A percentile compares a stretch with the other conserved stretches of the same genome.
Conservation (phyloP, 441 rosid genomes). For the Capsella rubella region DNA sequence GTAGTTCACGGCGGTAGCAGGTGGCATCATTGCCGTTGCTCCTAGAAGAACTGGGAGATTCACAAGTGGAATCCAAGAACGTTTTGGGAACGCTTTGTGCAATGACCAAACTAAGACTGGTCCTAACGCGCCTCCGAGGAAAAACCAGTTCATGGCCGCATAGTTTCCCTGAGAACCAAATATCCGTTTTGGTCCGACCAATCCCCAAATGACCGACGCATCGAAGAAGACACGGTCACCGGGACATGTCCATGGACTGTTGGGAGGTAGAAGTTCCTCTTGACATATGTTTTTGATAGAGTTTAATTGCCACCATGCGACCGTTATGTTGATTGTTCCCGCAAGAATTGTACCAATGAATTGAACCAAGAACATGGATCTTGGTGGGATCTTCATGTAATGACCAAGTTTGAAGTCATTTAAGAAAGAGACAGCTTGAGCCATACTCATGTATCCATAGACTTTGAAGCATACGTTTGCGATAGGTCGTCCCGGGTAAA, state of each 20-base stretch:
- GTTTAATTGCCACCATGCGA: constrained; percentile 85
- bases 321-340: constrained; percentile 77
- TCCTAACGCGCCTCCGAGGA: constrained; percentile 81
- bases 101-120: constrained; percentile 71
- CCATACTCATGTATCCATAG: constrained; percentile 85
- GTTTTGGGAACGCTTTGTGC: constrained; percentile 74
- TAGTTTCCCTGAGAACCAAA: constrained; percentile 82
- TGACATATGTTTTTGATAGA: constrained; percentile 77
- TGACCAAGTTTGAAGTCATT: constrained; percentile 90
- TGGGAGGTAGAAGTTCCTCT: constrained; percentile 64
- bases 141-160: constrained; percentile 78
- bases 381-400: constrained; percentile 96
- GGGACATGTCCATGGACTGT: constrained; percentile 96
- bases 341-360: constrained; percentile 86
- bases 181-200: constrained; percentile 79
- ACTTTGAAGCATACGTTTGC: constrained; percentile 92
- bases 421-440: constrained; percentile 85
- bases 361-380: constrained; percentile 92
- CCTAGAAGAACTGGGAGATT: constrained; percentile 87
- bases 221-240: constrained; percentile 82
- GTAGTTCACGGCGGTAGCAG: constrained; percentile 81
- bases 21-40: constrained; percentile 81
- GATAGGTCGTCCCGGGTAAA: constrained; percentile 83
- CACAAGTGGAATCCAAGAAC: constrained; percentile 79
- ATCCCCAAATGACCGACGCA: constrained; percentile 89